These are phyloP conservation scores for Nemania sp. DNA, from an alignment of 2,329 filamentous ascomycete genomes.

Conservation along the genomic window DNA sequence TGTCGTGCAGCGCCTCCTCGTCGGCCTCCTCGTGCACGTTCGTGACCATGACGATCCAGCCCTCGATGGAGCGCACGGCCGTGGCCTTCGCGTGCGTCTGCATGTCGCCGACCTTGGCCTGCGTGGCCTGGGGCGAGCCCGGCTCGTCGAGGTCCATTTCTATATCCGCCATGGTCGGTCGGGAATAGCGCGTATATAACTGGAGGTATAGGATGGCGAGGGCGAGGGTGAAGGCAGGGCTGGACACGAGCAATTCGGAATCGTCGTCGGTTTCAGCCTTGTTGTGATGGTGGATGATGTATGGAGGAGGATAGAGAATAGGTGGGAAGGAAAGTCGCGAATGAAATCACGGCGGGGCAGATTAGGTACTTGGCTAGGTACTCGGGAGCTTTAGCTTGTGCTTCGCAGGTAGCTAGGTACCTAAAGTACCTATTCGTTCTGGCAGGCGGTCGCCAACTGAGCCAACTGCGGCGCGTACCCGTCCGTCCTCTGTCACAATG, in stretches of 20 bases:
- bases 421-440: no score
- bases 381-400: no score
- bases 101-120: slow-evolving; percentile 65
- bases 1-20: slow-evolving; percentile 80
- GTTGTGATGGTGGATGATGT: no score
- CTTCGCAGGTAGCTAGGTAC: no score
- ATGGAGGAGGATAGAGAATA: not conserved
- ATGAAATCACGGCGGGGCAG: not conserved
- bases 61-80: slow-evolving; percentile 84
- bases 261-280: not conserved
- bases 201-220: not conserved
- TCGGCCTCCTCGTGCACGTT: slow-evolving; percentile 88
- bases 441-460: no score
- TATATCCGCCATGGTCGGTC: slow-evolving; percentile 55
- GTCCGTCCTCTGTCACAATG: no score
- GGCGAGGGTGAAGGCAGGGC: no score
- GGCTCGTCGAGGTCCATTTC: slow-evolving; percentile 65
- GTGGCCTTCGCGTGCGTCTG: slow-evolving; percentile 75
- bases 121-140: slow-evolving; percentile 41
- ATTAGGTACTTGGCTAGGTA: not conserved
- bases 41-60: slow-evolving; percentile 86
- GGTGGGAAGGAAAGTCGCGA: not conserved
- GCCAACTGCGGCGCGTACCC: no score
- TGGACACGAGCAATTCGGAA: not conserved
- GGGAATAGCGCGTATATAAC: not conserved